phyloP scores from a whole-genome alignment of 2,329 filamentous ascomycete species.

The Trichoderma atrobrunneum region DNA sequence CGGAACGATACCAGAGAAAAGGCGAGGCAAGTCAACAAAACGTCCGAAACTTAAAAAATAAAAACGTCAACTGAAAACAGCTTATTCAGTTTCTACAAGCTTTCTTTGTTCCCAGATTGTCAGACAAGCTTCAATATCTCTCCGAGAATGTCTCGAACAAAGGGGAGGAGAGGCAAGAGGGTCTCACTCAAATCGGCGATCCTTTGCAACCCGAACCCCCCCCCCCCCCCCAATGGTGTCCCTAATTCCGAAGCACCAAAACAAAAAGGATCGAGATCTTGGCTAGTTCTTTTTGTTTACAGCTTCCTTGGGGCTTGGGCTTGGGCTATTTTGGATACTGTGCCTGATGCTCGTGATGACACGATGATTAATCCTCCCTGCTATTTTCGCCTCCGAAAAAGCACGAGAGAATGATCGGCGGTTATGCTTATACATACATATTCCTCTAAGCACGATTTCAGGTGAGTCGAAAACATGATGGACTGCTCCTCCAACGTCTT shows the following conservation, averaged over 20 bases:
- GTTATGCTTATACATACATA: neutral
- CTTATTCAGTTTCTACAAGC: neutral
- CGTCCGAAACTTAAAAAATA: neutral
- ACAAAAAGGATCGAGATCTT: slow-evolving; percentile 10
- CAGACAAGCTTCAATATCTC: neutral
- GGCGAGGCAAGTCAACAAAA: neutral
- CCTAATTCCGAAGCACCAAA: slow-evolving; percentile 5
- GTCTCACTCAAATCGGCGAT: neutral
- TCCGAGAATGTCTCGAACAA: neutral
- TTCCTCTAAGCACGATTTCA: neutral
- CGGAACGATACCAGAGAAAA: too few species aligned
- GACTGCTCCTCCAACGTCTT: neutral
- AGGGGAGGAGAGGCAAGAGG: neutral
- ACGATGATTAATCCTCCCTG: slow-evolving; percentile 9
- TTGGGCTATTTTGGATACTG: neutral
- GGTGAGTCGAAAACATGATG: neutral
- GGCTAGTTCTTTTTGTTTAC: neutral
- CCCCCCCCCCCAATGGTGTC: neutral
- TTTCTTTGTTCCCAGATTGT: neutral
- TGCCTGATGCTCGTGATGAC: slow-evolving; percentile 5
- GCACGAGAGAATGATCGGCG: neutral
- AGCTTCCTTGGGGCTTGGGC: neutral
- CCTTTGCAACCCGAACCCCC: neutral
- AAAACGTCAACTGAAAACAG: neutral
- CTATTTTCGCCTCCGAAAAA: neutral